A percentile compares a stretch with the other conserved stretches of the same genome.
These are phyloP conservation scores for Piromyces sp. DNA, from an alignment of 192 early-diverging fungal genomes.

Conservation along the genomic window DNA sequence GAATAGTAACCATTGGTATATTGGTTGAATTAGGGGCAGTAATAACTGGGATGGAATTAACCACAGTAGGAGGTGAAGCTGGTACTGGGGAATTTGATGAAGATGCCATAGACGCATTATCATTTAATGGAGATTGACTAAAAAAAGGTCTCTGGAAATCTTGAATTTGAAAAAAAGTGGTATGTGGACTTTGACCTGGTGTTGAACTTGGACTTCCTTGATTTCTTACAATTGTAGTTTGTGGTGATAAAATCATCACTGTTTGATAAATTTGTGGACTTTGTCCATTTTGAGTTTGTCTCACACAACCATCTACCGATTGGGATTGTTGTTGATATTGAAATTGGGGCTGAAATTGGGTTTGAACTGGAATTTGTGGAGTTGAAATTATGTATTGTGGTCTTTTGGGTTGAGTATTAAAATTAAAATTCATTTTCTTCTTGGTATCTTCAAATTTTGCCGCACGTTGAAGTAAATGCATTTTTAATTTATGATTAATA, in stretches of 20 bases:
- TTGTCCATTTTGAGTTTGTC: not conserved
- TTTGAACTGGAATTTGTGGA: not conserved
- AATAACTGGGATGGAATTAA: not conserved
- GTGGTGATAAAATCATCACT: not conserved
- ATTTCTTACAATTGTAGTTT: not conserved
- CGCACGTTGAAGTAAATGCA: not conserved
- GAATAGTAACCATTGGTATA: not conserved
- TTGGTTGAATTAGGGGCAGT: not conserved
- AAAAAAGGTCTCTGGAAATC: not conserved
- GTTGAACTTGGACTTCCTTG: not conserved
- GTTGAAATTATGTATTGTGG: not conserved
- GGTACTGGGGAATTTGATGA: not conserved
- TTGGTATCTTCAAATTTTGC: not conserved
- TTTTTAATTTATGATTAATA: not conserved
- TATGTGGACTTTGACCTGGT: not conserved
- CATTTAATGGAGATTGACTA: not conserved
- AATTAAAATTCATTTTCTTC: not conserved
- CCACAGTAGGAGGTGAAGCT: not conserved
- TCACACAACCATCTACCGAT: not conserved
- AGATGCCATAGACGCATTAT: not conserved
- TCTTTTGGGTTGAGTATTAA: not conserved
- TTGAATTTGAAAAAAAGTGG: not conserved
- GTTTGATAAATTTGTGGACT: not conserved
- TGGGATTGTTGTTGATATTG: not conserved
- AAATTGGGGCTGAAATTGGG: not conserved